Conservation (phyloP, 306 rosid species). For the Lagenaria siceraria region DNA sequence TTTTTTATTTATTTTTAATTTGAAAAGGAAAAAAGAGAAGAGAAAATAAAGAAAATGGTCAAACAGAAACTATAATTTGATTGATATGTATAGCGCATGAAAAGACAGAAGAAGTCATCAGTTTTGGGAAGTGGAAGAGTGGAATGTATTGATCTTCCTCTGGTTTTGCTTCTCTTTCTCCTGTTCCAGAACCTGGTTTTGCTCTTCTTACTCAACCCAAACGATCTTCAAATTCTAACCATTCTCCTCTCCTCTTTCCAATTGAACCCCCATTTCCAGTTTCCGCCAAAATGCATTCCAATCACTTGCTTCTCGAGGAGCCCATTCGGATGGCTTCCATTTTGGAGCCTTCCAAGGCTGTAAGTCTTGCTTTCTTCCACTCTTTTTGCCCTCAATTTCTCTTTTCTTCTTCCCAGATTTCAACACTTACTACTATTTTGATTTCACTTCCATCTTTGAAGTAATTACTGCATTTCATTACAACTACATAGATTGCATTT, state of each 20-base stretch:
- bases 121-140: not conserved
- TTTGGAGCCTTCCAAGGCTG: conserved; percentile 77
- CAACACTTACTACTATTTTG: too few species aligned
- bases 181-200: not conserved
- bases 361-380: conserved; percentile 13
- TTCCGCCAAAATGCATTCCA: conserved; percentile 47
- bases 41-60: not conserved
- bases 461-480: not conserved
- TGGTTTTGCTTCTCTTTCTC: not conserved
- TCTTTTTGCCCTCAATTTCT: too few species aligned
- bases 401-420: not conserved
- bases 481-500: not conserved
- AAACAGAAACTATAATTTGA: not conserved
- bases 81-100: too few species aligned
- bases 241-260: not conserved
- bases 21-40: too few species aligned
- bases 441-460: not conserved
- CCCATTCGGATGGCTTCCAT: conserved; percentile 90
- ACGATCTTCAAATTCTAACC: not conserved
- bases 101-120: not conserved
- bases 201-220: not conserved
- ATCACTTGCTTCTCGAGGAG: conserved; percentile 84
- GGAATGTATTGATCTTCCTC: not conserved
- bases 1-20: too few species aligned
- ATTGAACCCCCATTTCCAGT: too few species aligned